Conservation (phyloP, 208 protist species). For the Leishmania amazonensis region DNA sequence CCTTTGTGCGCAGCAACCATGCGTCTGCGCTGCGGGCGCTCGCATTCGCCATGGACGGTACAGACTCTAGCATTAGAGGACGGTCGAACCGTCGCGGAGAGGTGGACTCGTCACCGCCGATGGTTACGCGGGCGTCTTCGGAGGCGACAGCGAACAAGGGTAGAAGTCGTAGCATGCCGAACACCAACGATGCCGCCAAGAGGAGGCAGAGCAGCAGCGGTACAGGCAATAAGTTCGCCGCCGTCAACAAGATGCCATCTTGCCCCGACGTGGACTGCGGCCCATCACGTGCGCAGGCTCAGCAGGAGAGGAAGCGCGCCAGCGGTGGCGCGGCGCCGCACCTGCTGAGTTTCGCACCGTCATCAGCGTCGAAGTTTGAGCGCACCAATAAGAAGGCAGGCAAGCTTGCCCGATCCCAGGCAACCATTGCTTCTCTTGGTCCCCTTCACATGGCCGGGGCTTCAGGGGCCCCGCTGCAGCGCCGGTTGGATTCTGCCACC, state of each 20-base stretch:
- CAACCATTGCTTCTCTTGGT: neutral
- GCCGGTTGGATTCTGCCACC: neutral
- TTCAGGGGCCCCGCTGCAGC: neutral
- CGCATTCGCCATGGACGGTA: neutral
- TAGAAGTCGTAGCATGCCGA: neutral
- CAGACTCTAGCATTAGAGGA: neutral
- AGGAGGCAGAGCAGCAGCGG: neutral
- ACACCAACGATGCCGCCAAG: neutral
- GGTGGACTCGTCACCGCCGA: neutral
- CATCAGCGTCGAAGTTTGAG: neutral
- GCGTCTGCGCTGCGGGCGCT: constrained; percentile 20
- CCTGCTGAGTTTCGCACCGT: neutral
- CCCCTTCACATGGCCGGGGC: neutral
- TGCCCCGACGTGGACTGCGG: neutral
- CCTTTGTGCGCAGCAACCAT: constrained; percentile 36
- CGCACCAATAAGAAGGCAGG: neutral
- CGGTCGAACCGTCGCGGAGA: neutral
- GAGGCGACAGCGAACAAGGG: constrained; percentile 1
- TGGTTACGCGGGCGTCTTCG: neutral
- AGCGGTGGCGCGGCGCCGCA: neutral
- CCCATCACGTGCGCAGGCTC: neutral
- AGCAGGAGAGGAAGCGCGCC: neutral
- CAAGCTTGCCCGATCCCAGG: neutral
- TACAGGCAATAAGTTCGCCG: neutral
- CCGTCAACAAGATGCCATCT: neutral